Evolutionary conservation across 805 yeast species (phyloP), one percentile per base, ranked within the genome.

Genomic region (Zygosaccharomyces lentus): DNA sequence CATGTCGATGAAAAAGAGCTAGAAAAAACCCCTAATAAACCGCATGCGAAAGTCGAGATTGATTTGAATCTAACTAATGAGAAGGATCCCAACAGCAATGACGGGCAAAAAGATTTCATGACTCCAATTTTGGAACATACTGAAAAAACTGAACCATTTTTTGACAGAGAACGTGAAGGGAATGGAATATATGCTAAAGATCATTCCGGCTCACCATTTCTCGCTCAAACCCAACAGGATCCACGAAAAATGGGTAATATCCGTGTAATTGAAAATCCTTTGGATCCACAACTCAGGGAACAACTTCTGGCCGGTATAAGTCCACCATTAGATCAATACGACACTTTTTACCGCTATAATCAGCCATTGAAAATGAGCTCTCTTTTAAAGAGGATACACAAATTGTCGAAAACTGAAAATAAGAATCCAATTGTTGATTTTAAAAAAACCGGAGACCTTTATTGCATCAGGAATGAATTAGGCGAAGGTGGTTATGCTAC

Each of bases 401-500:
- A 65, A n/a, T 61, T 67, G 6, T 70, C 75, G 1, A 59, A 63
- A 32, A 51, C 58, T 8, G 59, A 64, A 23, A 72, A 69, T 36
- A 69, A 69, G 49, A 52, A 59, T 7, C 68, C 65, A 7, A 60
- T 61, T 6, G 68, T 65, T 55, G 53, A 57, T 55, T 51, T 65
- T 38, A 59, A 67, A 44, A 61, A 59, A 32, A 65, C 67, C 2
- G 53, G 58, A 35, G 69, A 65, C 41, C 48, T 64, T 8, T 64
- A 63, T 58, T 56, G 74, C 66, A 46, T 66, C 58, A 23, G 68
- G 55, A 48, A 56, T 39, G 77, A 79, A 55, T 65, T 89, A 9
- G 96, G 96, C 0, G 76, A 75, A 56, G 95, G 95, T n/a, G 93
- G 90, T 0, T 82, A 72, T 66, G 95, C 90, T 0, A 73, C 78